Evolutionary conservation across 805 yeast genomes (phyloP).

Genomic region (Metschnikowia koreensis): DNA sequence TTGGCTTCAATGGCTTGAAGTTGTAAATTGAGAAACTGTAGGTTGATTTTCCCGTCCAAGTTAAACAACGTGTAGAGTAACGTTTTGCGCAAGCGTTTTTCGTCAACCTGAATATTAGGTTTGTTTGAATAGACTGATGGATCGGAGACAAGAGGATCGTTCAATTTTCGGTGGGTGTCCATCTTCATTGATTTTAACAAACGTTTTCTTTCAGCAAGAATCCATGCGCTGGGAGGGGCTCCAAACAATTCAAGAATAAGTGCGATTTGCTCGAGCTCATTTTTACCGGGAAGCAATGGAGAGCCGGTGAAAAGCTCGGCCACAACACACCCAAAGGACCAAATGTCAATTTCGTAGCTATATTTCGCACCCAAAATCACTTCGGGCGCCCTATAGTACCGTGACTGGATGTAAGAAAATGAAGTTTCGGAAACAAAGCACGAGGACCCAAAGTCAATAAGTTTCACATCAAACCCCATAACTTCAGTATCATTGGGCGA

Average conservation of each 20-base stretch:
- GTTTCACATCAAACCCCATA: constrained; percentile 50
- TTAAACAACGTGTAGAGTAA: constrained; percentile 39
- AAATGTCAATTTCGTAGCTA: constrained; percentile 68
- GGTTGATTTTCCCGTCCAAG: constrained; percentile 36
- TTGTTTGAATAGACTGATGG: constrained; percentile 4
- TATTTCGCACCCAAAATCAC: constrained; percentile 67
- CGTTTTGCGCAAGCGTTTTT: constrained; percentile 33
- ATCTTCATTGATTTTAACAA: constrained; percentile 25
- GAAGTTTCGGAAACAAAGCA: constrained; percentile 44
- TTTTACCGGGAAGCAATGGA: constrained; percentile 25
- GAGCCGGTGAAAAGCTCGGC: constrained; percentile 20
- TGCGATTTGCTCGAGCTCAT: constrained; percentile 48
- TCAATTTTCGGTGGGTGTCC: constrained; percentile 9
- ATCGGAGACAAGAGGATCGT: constrained; percentile 14
- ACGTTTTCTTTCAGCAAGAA: constrained; percentile 39
- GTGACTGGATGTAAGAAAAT: constrained; percentile 55
- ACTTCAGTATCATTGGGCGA: constrained; percentile 25
- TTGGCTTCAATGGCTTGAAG: constrained; percentile 16
- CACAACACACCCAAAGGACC: constrained; percentile 84
- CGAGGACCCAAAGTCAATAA: constrained; percentile 81
- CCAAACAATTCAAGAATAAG: constrained; percentile 46
- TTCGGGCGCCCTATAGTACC: constrained; percentile 81
- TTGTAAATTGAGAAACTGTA: constrained; percentile 31
- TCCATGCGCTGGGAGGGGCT: constrained; percentile 41
- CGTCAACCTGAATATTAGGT: constrained; percentile 22